Conservation (phyloP, 176 grass and related monocot species). For the Metroxylon sagu region DNA sequence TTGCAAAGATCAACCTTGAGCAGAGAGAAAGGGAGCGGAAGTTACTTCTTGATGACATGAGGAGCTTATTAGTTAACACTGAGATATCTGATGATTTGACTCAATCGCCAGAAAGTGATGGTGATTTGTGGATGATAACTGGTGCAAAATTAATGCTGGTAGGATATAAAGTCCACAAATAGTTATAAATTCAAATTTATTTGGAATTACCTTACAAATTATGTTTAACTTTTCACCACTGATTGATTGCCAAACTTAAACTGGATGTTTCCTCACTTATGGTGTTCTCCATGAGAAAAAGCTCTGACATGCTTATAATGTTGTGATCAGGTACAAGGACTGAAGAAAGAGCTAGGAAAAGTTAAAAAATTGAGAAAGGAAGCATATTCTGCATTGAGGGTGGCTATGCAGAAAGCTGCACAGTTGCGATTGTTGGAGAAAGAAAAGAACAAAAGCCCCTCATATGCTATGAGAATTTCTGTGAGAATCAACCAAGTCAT, state of each 20-base stretch:
- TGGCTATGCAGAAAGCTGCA: constrained; percentile 74
- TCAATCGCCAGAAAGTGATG: constrained; percentile 41
- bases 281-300: too few species aligned
- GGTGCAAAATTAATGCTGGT: constrained; percentile 61
- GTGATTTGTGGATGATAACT: constrained; percentile 52
- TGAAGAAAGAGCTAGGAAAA: constrained; percentile 67
- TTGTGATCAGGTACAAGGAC: constrained; percentile 44
- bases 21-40: constrained; percentile 68
- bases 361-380: constrained; percentile 52
- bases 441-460: constrained; percentile 98
- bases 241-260: too few species aligned
- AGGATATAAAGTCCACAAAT: constrained; percentile 14
- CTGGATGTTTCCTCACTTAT: too few species aligned
- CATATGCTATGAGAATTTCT: constrained; percentile 90
- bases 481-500: constrained; percentile 71
- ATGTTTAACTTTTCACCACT: too few species aligned
- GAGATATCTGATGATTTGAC: constrained; percentile 37
- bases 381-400: constrained; percentile 64
- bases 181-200: neutral
- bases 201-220: neutral
- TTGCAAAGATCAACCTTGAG: constrained; percentile 78
- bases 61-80: constrained; percentile 33
- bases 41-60: constrained; percentile 80
- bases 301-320: too few species aligned
- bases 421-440: constrained; percentile 76